Evolutionary conservation across 208 protist species (phyloP), one percentile per base, ranked within the genome.

Genomic region (Acanthamoeba healyi): DNA sequence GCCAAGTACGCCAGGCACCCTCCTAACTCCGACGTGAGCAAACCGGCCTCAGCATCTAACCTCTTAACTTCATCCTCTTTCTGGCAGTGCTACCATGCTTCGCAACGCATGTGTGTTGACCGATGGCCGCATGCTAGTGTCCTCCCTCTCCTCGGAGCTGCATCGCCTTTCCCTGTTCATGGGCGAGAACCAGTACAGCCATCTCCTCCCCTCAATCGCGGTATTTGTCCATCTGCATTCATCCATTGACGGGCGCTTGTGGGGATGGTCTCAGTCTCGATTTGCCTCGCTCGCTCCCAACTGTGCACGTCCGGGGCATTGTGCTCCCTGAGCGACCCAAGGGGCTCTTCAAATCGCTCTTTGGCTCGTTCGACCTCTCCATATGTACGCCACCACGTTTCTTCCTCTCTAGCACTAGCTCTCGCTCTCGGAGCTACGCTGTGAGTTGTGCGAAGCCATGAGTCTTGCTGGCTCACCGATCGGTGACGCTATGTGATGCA

Each of bases 301-400:
- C 74, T 6, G 74, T 84, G 44, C 74, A 84, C 44, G 32, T 84
- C 15, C 74, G 74, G 9, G 74, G 74, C 38, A 84, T 84, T 22
- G 74, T 84, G 42, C 74, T 56, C 3, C 74, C 74, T 14, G 74
- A 84, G 74, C 74, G 74, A 34, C 74, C 74, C 0, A 84, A 84
- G 74, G 74, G 74, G 10, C 44, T 84, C n/a, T 24, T 84, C n/a
- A 84, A 84, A n/a, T 84, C 74, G 26, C 38, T 84, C 42, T 84
- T 84, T 38, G 74, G 74, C 17, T 0, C n/a, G 5, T 84, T 84
- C 32, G 74, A 84, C 29, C 42, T 84, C 44, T 84, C 74, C 38
- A 84, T 84, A 26, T 84, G 74, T 84, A 84, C 42, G 22, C 10
- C 6, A n/a, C 38, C 42, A 29, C 9, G 38, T 14, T 40, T 72